These are phyloP conservation scores for Arxiozyma telluris DNA, from an alignment of 1,139 yeast genomes.

Conservation along the genomic window DNA sequence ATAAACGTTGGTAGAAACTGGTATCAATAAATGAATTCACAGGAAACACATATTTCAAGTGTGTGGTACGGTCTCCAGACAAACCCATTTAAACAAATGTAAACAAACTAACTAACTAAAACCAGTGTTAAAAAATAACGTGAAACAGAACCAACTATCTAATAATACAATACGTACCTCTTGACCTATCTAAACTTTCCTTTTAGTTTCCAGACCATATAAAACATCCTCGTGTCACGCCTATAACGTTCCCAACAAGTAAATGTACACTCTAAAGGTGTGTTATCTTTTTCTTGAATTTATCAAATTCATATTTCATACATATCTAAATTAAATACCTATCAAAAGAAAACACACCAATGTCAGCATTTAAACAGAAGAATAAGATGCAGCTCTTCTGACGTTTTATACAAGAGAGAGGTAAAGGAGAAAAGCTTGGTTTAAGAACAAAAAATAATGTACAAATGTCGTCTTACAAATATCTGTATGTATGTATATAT, in stretches of 20 bases:
- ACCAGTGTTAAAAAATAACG: background rate
- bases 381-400: background rate
- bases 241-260: too few relatives aligned
- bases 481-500: background rate
- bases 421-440: background rate
- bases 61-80: background rate
- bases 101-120: too few relatives aligned
- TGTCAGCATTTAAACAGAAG: background rate
- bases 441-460: background rate
- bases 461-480: background rate
- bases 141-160: background rate
- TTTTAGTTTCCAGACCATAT: background rate
- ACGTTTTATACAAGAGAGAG: background rate
- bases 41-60: conserved; percentile 40
- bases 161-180: background rate
- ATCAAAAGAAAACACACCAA: background rate
- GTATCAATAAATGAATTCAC: conserved; percentile 73
- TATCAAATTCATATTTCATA: background rate
- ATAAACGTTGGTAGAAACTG: conserved; percentile 68
- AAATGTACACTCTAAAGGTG: too few relatives aligned
- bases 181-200: background rate
- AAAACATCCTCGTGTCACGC: background rate
- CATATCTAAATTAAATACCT: background rate
- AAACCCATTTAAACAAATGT: background rate
- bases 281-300: too few relatives aligned